phyloP scores from a whole-genome alignment of 1,284 basidiomycete species.

The Ustilago tritici region DNA sequence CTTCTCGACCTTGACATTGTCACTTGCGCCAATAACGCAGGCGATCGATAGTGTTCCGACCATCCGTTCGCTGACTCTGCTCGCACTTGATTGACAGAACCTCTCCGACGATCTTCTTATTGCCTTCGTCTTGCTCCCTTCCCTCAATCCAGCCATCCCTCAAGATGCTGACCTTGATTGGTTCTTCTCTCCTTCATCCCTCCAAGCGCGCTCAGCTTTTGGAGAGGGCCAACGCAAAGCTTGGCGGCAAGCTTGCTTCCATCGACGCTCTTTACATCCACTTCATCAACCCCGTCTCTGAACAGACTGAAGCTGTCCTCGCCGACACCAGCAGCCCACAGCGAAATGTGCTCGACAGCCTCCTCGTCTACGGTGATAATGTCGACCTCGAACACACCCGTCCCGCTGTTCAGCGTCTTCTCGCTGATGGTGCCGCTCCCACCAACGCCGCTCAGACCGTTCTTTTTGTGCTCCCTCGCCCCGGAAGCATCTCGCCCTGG shows the following conservation, averaged over 20 bases:
- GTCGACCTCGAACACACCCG: slow-evolving; percentile 73
- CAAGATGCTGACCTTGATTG: slow-evolving; percentile 67
- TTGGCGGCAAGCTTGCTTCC: slow-evolving; percentile 72
- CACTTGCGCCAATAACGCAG: background rate
- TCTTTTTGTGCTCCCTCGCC: slow-evolving; percentile 64
- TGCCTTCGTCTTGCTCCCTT: background rate
- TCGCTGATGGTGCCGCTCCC: slow-evolving; percentile 22
- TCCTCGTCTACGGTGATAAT: slow-evolving; percentile 90
- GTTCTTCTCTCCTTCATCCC: slow-evolving; percentile 69
- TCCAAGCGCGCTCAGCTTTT: slow-evolving; percentile 80
- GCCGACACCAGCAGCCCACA: slow-evolving; percentile 72
- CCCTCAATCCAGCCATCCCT: background rate
- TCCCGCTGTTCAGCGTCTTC: slow-evolving; percentile 70
- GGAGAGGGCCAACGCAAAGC: slow-evolving; percentile 74
- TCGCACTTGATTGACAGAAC: slow-evolving; percentile 1
- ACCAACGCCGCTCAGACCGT: slow-evolving; percentile 70
- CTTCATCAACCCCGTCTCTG: slow-evolving; percentile 78
- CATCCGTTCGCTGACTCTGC: slow-evolving; percentile 10
- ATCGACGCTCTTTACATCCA: slow-evolving; percentile 90
- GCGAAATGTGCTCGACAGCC: slow-evolving; percentile 76
- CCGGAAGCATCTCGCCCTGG: slow-evolving; percentile 84
- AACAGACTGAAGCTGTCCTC: slow-evolving; percentile 74
- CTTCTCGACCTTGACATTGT: background rate
- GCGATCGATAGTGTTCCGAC: background rate
- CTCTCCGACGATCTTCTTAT: background rate